Base-by-base conservation (phyloP, 345 rosid genomes). In the Salix brachista region DNA sequence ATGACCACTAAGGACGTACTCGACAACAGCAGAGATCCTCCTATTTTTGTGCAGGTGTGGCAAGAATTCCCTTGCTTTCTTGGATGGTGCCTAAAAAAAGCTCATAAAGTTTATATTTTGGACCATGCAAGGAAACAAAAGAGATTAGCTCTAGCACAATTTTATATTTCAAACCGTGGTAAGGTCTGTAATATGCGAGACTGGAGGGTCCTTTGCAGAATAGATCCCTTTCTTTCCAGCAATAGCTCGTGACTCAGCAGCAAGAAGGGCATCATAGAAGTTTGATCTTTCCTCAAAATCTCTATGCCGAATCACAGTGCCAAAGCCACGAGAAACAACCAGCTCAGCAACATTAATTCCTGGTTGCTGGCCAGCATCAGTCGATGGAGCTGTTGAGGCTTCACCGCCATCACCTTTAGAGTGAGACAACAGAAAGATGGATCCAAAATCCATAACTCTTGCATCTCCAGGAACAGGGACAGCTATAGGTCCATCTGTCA, bases 211-310 rank as follows among this genome's bases (percentile, higher is more conserved):
- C 88, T 84, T 96, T 58, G 88, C 84, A 78, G 98, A 94, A 81
- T 96, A 94, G 41, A 88, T 80, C 65, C 97, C 98, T 82, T 89
- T 96, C 90, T 74, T 94, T 61, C 90, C 92, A 67, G 89, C 65
- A 65, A 70, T 62, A 48, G 99, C 99, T 69, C 98, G 97, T 14
- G 92, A 78, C 84, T 96, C 99, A 75, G 99, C 98, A 70, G 96
- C 92, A 75, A 94, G 89, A 77, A 96, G 94, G 80, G 89, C 83
- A 25, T n/a, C 98, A 77, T 96, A 96, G 83, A 86, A 91, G 77
- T 89, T 94, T 79, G 99, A 96, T 81, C 99, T 87, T 82, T 96
- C 98, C 87, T 96, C 99, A 84, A 91, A 94, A 77, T 96, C 99
- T 8, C 98, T 89, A 80, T 96, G 94, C 73, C 90, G 81, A 75